Percentiles rank a stretch among this genome's conserved stretches.
Conservation (phyloP, 257 asterid genomes). For the Eucommia ulmoides region DNA sequence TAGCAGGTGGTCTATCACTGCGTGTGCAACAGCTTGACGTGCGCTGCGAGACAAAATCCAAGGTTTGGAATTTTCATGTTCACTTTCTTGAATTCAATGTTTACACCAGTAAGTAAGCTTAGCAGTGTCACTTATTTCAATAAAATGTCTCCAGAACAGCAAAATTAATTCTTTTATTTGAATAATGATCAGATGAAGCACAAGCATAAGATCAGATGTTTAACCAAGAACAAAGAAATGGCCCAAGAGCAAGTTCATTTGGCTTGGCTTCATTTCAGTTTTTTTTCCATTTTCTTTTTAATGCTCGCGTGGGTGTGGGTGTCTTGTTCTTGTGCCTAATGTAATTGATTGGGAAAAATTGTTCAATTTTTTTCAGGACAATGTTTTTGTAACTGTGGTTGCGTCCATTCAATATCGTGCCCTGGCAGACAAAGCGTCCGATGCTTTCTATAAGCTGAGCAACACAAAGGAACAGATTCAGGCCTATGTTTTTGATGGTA, state of each 20-base stretch:
- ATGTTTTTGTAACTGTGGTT: conserved; percentile 74
- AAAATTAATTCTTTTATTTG: too few relatives aligned
- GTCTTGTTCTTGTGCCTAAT: too few relatives aligned
- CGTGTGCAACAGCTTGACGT: conserved; percentile 38
- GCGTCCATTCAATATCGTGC: conserved; percentile 84
- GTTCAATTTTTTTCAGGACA: conserved; percentile 53
- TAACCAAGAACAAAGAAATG: too few relatives aligned
- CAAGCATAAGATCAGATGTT: too few relatives aligned
- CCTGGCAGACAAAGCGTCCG: conserved; percentile 52
- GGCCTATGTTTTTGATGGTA: conserved; percentile 82
- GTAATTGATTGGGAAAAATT: not conserved
- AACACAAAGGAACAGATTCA: conserved; percentile 76
- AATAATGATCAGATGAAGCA: too few relatives aligned
- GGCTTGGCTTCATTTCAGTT: too few relatives aligned
- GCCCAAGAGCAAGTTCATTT: too few relatives aligned
- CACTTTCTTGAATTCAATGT: too few relatives aligned
- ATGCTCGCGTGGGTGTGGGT: too few relatives aligned
- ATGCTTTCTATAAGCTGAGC: conserved; percentile 74
- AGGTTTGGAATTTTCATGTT: conserved; percentile 10
- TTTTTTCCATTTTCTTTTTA: too few relatives aligned
- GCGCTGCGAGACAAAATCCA: conserved; percentile 33
- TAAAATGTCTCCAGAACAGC: too few relatives aligned
- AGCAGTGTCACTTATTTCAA: too few relatives aligned
- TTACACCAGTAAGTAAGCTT: not conserved
- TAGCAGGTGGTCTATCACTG: conserved; percentile 27